Conservation (phyloP, 73 alveolate species). For the Halteria grandinella region DNA sequence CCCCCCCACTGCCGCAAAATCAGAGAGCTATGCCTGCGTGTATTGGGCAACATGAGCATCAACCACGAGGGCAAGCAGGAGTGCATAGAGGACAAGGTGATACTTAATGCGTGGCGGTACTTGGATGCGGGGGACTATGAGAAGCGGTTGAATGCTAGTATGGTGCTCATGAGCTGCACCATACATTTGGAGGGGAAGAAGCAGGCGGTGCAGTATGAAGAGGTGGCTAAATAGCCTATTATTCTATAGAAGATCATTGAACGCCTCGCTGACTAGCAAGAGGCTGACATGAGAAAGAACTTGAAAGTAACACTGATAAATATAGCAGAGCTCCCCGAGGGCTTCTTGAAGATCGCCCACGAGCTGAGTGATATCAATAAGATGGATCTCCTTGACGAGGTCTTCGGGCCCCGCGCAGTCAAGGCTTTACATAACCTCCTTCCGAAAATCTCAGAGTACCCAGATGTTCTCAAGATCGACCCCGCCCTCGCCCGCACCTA, state of each 20-base stretch:
- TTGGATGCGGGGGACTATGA: slow-evolving; percentile 64
- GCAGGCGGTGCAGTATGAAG: slow-evolving; percentile 67
- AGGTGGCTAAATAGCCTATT: slow-evolving; percentile 59
- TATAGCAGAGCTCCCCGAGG: slow-evolving; percentile 91
- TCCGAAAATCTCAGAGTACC: slow-evolving; percentile 79
- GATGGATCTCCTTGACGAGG: slow-evolving; percentile 85
- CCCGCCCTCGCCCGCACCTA: slow-evolving; percentile 66
- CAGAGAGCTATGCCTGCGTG: slow-evolving; percentile 79
- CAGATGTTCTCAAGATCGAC: slow-evolving; percentile 82
- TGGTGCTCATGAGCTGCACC: slow-evolving; percentile 76
- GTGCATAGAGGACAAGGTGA: slow-evolving; percentile 81
- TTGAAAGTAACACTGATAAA: slow-evolving; percentile 81
- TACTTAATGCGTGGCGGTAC: slow-evolving; percentile 82
- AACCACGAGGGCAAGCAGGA: slow-evolving; percentile 90
- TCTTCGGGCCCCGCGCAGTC: slow-evolving; percentile 84
- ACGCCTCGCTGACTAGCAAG: slow-evolving; percentile 62
- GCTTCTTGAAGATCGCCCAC: slow-evolving; percentile 86
- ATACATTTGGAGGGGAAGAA: slow-evolving; percentile 75
- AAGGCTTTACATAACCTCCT: slow-evolving; percentile 83
- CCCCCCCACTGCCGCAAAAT: slow-evolving; percentile 45
- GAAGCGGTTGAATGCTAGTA: slow-evolving; percentile 59
- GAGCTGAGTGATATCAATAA: slow-evolving; percentile 79
- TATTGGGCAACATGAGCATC: slow-evolving; percentile 84
- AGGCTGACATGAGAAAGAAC: slow-evolving; percentile 80
- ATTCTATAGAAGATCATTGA: slow-evolving; percentile 76